Evolutionary conservation across 805 yeast species (phyloP), one percentile per base, ranked within the genome.

Genomic region (Lachancea kluyveri): DNA sequence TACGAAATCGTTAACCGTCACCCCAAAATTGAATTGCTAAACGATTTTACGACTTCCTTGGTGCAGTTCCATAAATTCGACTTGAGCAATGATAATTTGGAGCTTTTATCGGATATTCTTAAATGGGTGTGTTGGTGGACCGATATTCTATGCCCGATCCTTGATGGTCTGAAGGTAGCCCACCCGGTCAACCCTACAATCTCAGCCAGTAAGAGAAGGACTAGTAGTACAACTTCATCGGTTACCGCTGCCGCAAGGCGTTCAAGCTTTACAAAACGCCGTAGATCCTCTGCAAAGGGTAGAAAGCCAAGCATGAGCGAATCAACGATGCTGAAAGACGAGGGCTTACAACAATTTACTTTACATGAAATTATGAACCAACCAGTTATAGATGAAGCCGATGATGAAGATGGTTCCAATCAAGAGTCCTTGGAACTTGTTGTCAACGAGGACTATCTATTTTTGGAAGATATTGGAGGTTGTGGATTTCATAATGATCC

Each of bases 341-440:
- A 54, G 36, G 60, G 60, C 5, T 26, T 57, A 9, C 59, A 50
- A 22, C 58, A 57, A 30, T 52, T 48, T 22, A 55, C 46, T 30
- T 37, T 58, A 21, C 50, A 52, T 24, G 63, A 58, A 27, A 47
- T 54, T 11, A 43, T 51, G 46, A 34, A 50, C n/a, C 51, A 48
- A 24, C 46, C 50, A 5, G 52, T 40, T 2, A 25, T 42, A 3
- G 46, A 39, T 10, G 39, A 42, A 8, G 39, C 37, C 36, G 51
- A 49, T 16, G 46, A 44, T 10, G 46, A 40, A 8, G 37, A 37
- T 16, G 22, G 30, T 8, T 35, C 24, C 31, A 26, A 25, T 9
- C 26, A 26, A 7, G 28, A 28, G 8, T 22, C 28, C 3, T 11
- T 35, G 13, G 46, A 46, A 21, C 25, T 57, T 10, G 32, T 54